These are phyloP conservation scores for Wallemia ichthyophaga DNA, from an alignment of 1,284 basidiomycete species.

Conservation along the genomic window DNA sequence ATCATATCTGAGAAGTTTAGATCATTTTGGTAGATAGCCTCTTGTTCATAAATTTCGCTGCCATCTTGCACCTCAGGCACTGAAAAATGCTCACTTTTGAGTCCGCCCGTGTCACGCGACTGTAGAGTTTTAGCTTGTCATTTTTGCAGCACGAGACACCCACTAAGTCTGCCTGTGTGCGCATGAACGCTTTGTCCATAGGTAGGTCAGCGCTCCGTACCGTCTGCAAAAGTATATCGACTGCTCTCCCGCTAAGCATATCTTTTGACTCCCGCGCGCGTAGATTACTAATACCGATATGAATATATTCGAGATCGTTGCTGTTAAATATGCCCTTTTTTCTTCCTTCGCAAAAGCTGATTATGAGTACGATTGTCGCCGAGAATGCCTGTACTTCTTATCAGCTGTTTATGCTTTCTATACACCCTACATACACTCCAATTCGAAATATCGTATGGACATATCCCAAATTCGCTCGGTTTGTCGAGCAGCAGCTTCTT, in stretches of 20 bases:
- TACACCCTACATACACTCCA: neutral
- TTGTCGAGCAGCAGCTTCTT: neutral
- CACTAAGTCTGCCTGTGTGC: neutral
- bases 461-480: neutral
- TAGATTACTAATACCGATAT: neutral
- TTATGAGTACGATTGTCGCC: neutral
- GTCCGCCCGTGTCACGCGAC: no score
- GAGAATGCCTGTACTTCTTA: neutral
- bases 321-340: neutral
- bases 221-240: neutral
- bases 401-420: no score
- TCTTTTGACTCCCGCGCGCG: neutral
- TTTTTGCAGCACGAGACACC: neutral
- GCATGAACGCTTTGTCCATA: neutral
- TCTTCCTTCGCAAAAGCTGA: neutral
- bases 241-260: neutral
- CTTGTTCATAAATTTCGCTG: no score
- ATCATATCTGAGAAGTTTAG: no score
- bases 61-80: no score
- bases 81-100: no score
- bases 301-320: neutral
- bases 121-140: no score
- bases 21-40: no score
- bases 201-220: neutral
- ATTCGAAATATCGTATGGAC: neutral